Percentiles rank a stretch among this genome's conserved stretches.
Evolutionary conservation across 2,329 filamentous ascomycete species (phyloP).

Genomic region (Exophiala sp.): DNA sequence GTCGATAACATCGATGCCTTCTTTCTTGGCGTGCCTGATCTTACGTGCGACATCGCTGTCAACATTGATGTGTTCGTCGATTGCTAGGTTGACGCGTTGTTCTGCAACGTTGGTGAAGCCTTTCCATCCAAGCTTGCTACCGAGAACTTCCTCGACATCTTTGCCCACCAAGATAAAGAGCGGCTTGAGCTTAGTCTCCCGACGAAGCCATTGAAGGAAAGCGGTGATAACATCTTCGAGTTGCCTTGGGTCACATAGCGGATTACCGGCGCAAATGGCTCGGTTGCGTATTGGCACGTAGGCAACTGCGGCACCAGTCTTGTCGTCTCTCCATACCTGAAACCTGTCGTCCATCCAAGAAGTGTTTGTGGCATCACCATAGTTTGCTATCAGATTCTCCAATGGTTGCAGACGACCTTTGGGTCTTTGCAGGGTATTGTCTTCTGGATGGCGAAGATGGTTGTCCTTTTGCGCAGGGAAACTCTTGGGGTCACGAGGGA

Average conservation of each 20-base stretch:
- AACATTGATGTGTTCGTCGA: constrained; percentile 58
- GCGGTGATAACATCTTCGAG: constrained; percentile 65
- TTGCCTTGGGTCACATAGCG: constrained; percentile 73
- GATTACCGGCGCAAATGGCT: constrained; percentile 79
- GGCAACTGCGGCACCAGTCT: constrained; percentile 75
- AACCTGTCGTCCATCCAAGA: constrained; percentile 89
- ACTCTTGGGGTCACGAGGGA: constrained; percentile 82
- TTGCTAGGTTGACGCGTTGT: constrained; percentile 73
- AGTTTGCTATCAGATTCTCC: constrained; percentile 88
- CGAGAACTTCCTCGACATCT: constrained; percentile 71
- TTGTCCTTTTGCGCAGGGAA: constrained; percentile 60
- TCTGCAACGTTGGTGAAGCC: constrained; percentile 83
- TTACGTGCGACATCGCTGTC: constrained; percentile 66
- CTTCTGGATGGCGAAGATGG: constrained; percentile 73
- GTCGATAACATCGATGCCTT: constrained; percentile 75
- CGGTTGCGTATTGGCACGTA: constrained; percentile 73
- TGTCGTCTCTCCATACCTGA: constrained; percentile 73
- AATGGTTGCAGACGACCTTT: constrained; percentile 62
- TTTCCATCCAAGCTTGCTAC: constrained; percentile 75
- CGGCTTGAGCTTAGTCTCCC: constrained; percentile 66
- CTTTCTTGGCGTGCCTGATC: constrained; percentile 70
- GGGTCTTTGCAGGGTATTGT: constrained; percentile 64
- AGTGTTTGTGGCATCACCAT: constrained; percentile 88
- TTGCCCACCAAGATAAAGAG: constrained; percentile 83
- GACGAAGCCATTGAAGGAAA: constrained; percentile 69